phyloP scores from a whole-genome alignment of 805 yeast genomes.

The Teunomyces pallodes region DNA sequence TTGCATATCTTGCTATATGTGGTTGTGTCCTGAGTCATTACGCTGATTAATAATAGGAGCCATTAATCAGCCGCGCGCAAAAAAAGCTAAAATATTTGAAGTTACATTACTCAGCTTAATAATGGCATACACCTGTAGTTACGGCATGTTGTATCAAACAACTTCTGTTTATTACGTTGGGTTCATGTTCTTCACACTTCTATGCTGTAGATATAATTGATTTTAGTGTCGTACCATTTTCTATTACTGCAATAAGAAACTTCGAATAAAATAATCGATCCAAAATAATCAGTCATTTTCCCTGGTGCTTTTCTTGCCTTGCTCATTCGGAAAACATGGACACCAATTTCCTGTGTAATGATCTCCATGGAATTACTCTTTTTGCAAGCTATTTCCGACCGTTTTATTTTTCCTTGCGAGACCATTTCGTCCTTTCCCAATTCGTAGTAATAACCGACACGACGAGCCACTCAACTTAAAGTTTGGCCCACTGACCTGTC shows the following conservation, averaged over 20 bases:
- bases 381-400: not conserved
- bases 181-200: no score
- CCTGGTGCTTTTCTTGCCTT: no score
- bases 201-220: no score
- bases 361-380: not conserved
- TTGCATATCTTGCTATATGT: not conserved
- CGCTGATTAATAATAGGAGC: not conserved
- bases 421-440: not conserved
- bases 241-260: no score
- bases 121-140: not conserved
- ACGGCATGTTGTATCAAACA: not conserved
- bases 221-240: not conserved
- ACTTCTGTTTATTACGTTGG: not conserved
- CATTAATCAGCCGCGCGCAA: constrained; percentile 2
- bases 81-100: not conserved
- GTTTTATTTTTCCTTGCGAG: not conserved
- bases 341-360: not conserved
- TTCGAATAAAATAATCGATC: no score
- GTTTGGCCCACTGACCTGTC: not conserved
- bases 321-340: no score
- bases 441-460: not conserved
- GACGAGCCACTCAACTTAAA: not conserved
- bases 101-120: not conserved
- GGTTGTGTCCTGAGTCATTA: not conserved
- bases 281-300: no score